Evolutionary conservation across 257 asterid species (phyloP).

Genomic region (Solanum piurae): DNA sequence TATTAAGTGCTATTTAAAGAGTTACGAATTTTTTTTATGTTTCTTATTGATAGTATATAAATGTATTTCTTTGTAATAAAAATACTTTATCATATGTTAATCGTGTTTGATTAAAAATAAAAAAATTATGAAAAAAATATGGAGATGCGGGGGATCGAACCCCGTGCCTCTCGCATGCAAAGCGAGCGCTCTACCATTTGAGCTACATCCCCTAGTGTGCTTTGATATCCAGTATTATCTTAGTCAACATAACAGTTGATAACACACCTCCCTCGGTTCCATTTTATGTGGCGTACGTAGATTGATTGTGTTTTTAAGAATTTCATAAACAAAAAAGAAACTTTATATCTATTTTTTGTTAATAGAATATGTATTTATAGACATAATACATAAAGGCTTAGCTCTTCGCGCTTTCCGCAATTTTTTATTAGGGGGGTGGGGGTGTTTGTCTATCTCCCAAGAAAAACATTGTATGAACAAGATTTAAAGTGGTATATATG

Average conservation of each 20-base stretch:
- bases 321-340: background rate
- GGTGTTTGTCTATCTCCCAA: no score
- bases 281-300: no score
- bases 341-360: background rate
- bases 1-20: no score
- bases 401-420: background rate
- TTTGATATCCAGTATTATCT: no score
- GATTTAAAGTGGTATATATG: background rate
- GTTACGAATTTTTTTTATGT: no score
- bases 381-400: background rate
- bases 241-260: no score
- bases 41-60: no score
- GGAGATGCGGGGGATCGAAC: constrained; percentile 83
- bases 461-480: background rate
- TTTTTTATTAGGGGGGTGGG: no score
- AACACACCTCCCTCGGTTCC: no score
- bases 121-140: background rate
- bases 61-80: no score
- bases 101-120: no score
- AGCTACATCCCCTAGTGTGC: constrained; percentile 37
- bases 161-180: constrained; percentile 99
- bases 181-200: constrained; percentile 99
- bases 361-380: background rate
- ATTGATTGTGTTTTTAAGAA: background rate
- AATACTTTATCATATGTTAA: no score